These are phyloP conservation scores for Lolium multiflorum DNA, from an alignment of 176 grass and related monocot species.

Conservation along the genomic window DNA sequence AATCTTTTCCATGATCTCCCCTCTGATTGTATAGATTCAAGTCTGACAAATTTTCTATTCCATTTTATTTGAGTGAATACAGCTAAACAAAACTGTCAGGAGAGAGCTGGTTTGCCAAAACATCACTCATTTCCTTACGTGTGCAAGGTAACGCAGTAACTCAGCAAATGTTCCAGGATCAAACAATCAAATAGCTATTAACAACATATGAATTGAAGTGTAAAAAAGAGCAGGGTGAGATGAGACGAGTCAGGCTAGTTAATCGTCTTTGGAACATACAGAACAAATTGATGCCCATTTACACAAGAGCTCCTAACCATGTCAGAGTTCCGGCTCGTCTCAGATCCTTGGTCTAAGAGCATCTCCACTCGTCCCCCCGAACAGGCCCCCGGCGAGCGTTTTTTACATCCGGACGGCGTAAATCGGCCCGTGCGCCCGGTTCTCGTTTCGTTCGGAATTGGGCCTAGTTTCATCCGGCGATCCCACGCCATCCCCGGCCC, in stretches of 20 bases:
- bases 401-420: no score
- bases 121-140: not conserved
- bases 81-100: not conserved
- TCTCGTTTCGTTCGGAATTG: no score
- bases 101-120: not conserved
- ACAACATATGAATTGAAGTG: conserved; percentile 25
- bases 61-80: not conserved
- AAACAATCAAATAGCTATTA: no score
- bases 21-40: not conserved
- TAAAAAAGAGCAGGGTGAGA: conserved; percentile 18
- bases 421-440: no score
- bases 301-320: conserved; percentile 56
- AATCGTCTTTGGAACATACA: conserved; percentile 43
- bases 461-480: no score
- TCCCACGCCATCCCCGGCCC: no score
- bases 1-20: not conserved
- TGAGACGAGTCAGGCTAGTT: conserved; percentile 25
- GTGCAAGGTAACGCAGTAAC: conserved; percentile 8
- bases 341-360: conserved; percentile 71
- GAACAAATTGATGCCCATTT: conserved; percentile 51
- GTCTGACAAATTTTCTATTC: not conserved
- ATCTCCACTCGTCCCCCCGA: no score
- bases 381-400: no score
- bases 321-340: conserved; percentile 16
- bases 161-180: not conserved